A percentile compares a stretch with the other conserved stretches of the same genome.
Conservation (phyloP, 202 grass and related monocot species). For the Digitaria exilis region DNA sequence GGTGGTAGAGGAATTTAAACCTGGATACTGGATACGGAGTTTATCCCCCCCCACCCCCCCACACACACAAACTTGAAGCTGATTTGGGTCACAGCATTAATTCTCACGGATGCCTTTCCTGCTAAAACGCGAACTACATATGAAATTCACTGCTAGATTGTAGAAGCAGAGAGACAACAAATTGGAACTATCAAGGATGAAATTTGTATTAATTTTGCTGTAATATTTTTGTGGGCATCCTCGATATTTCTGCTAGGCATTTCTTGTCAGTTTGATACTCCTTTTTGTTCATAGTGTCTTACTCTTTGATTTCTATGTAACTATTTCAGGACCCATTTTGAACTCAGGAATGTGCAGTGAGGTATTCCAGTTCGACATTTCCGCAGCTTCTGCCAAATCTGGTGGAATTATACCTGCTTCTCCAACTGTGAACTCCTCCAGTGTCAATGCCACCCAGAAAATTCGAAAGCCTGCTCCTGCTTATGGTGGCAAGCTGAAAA, state of each 20-base stretch:
- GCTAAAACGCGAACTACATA: background rate
- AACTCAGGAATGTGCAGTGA: slow-evolving; percentile 96
- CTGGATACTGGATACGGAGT: no score
- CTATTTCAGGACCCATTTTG: slow-evolving; percentile 76
- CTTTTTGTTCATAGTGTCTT: slow-evolving; percentile 24
- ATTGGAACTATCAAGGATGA: background rate
- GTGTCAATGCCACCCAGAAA: slow-evolving; percentile 64
- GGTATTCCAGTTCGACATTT: slow-evolving; percentile 94
- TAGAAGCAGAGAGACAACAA: background rate
- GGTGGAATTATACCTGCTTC: slow-evolving; percentile 71
- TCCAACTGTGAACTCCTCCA: slow-evolving; percentile 61
- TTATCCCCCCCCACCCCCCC: no score
- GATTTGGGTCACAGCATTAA: background rate
- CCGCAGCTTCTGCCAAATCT: slow-evolving; percentile 48
- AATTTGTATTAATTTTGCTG: background rate
- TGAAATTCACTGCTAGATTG: background rate
- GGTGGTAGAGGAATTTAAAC: background rate
- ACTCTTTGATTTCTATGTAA: slow-evolving; percentile 30
- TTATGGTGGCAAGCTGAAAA: slow-evolving; percentile 57
- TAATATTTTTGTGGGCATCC: background rate
- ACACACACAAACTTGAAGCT: background rate
- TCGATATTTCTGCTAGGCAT: background rate
- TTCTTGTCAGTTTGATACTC: background rate
- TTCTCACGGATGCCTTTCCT: no score
- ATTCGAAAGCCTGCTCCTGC: slow-evolving; percentile 43